phyloP scores from a whole-genome alignment of 2,329 filamentous ascomycete genomes.

The Fusarium luffae region DNA sequence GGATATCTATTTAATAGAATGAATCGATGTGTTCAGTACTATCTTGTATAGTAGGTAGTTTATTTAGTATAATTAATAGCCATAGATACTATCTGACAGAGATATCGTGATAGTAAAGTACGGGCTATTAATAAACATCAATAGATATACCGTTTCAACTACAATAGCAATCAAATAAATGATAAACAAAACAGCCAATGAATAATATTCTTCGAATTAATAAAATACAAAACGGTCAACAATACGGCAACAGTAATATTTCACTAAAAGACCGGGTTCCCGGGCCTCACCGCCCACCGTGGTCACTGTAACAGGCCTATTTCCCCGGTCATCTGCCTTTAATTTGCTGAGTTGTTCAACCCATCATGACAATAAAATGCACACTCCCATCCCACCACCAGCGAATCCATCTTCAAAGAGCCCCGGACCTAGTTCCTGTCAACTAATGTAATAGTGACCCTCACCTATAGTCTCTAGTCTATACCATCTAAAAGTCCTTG shows the following conservation, averaged over 20 bases:
- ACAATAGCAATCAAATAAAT: neutral
- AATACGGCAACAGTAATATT: neutral
- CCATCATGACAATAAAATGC: slow-evolving; percentile 24
- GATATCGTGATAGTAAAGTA: neutral
- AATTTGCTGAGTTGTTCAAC: slow-evolving; percentile 51
- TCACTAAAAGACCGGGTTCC: slow-evolving; percentile 32
- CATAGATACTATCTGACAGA: neutral
- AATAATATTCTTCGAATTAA: slow-evolving; percentile 13
- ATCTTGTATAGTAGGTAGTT: neutral
- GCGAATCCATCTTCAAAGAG: slow-evolving; percentile 12
- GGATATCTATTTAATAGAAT: too few relatives aligned
- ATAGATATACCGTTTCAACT: slow-evolving; percentile 15
- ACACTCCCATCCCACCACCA: slow-evolving; percentile 35
- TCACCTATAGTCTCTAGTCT: slow-evolving; percentile 1
- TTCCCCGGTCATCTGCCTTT: slow-evolving; percentile 51
- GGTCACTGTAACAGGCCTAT: slow-evolving; percentile 32
- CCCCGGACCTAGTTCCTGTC: slow-evolving; percentile 7
- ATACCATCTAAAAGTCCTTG: neutral
- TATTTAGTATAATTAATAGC: neutral
- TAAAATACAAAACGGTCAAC: slow-evolving; percentile 3
- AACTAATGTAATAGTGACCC: neutral
- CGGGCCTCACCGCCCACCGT: slow-evolving; percentile 41
- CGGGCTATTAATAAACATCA: neutral
- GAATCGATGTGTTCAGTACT: too few relatives aligned
- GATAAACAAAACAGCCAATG: slow-evolving; percentile 11